Conservation (phyloP, 2,329 filamentous ascomycete species). For the Cytospora schulzeri region DNA sequence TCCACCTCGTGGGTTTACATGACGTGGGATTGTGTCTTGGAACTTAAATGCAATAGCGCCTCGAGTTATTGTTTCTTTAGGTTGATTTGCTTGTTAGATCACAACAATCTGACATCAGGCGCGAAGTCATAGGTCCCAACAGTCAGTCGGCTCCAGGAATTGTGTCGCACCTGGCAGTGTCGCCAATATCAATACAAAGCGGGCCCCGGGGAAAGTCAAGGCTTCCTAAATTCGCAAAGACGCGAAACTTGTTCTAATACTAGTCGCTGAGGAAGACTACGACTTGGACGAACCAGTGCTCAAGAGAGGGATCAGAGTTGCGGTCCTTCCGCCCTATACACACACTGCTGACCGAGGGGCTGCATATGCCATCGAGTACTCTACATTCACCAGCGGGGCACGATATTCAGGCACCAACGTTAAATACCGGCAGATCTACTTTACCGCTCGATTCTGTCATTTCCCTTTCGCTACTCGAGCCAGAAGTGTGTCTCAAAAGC, state of each 20-base stretch:
- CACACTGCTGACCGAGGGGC: background rate
- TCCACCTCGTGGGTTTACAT: conserved; percentile 18
- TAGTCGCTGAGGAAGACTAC: background rate
- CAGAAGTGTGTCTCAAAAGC: conserved; percentile 26
- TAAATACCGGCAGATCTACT: conserved; percentile 5
- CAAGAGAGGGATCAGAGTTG: conserved; percentile 1
- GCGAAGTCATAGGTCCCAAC: conserved; percentile 11
- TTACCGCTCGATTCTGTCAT: conserved; percentile 10
- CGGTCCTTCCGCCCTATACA: background rate
- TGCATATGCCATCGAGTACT: conserved; percentile 7
- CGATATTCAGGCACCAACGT: conserved; percentile 25
- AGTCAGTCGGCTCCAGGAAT: background rate
- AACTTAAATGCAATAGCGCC: background rate
- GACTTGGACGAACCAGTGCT: background rate
- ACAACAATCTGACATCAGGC: conserved; percentile 15
- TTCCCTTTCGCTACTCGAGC: conserved; percentile 17
- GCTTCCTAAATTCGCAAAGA: background rate
- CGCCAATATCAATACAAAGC: background rate
- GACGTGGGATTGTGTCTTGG: conserved; percentile 11
- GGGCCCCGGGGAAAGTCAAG: background rate
- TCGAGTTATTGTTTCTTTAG: background rate
- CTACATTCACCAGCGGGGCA: conserved; percentile 14
- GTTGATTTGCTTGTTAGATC: background rate
- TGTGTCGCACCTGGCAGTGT: background rate
- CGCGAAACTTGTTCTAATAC: background rate